phyloP scores from a whole-genome alignment of 495 filamentous ascomycete genomes.

The Xylaria cubensis region DNA sequence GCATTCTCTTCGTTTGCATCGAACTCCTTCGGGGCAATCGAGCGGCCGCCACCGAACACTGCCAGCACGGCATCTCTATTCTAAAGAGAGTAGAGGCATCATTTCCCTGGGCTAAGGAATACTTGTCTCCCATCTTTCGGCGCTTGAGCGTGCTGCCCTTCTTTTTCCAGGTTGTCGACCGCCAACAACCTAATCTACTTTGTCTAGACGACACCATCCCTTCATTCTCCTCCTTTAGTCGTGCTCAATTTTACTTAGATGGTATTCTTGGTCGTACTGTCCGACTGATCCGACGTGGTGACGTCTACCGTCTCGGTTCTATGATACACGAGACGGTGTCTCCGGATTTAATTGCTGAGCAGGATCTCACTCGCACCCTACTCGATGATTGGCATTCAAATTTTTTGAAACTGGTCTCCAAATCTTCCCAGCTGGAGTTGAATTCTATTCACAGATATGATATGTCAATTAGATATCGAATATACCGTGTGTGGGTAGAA shows the following conservation, averaged over 20 bases:
- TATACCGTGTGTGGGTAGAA: constrained; percentile 44
- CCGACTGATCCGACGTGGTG: constrained; percentile 39
- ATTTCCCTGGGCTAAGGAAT: constrained; percentile 45
- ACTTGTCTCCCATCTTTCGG: constrained; percentile 53
- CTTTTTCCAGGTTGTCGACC: constrained; percentile 35
- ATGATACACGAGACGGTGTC: constrained; percentile 23
- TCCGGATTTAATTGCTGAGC: constrained; percentile 28
- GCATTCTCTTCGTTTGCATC: constrained; percentile 65
- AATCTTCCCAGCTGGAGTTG: not conserved
- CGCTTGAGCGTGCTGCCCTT: constrained; percentile 47
- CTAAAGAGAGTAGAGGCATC: constrained; percentile 38
- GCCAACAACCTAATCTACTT: constrained; percentile 27
- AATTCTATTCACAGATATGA: constrained; percentile 26
- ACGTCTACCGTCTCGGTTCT: constrained; percentile 33
- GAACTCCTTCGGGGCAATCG: constrained; percentile 61
- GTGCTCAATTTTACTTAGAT: constrained; percentile 37
- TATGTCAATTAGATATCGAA: constrained; percentile 28
- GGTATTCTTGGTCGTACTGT: constrained; percentile 37
- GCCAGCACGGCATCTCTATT: constrained; percentile 49
- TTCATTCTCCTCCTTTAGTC: constrained; percentile 25
- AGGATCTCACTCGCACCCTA: constrained; percentile 17
- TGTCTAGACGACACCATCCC: constrained; percentile 31
- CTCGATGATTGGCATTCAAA: constrained; percentile 35
- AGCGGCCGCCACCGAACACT: constrained; percentile 50
- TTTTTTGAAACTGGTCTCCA: constrained; percentile 32